These are phyloP conservation scores for Hypoxylon sp. DNA, from an alignment of 2,329 filamentous ascomycete genomes.

Conservation along the genomic window DNA sequence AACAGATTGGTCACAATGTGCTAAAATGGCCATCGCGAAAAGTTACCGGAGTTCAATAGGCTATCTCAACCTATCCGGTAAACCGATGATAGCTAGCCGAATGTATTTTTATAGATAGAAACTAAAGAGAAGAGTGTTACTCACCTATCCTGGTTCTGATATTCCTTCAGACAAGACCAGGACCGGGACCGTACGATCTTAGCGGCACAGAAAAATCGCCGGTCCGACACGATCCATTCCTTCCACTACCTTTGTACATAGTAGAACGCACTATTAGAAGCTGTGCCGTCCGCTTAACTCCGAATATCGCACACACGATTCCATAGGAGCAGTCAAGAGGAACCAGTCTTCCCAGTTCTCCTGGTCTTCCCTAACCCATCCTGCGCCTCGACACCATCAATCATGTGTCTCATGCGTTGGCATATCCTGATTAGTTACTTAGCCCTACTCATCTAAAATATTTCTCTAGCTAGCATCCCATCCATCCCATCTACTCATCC, in stretches of 20 bases:
- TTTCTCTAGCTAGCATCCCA: not conserved
- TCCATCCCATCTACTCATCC: not conserved
- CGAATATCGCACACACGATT: not conserved
- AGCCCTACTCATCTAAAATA: slow-evolving; percentile 19
- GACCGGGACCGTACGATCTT: not conserved
- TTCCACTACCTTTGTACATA: not conserved
- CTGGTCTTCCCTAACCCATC: slow-evolving; percentile 1
- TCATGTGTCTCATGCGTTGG: slow-evolving; percentile 36
- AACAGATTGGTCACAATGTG: slow-evolving; percentile 18
- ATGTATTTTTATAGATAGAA: slow-evolving; percentile 1
- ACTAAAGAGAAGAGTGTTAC: not conserved
- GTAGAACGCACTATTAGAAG: not conserved
- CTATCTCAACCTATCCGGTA: slow-evolving; percentile 13
- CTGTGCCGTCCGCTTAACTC: not conserved
- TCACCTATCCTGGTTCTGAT: not conserved
- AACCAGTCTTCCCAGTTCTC: not conserved
- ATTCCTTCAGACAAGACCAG: not conserved
- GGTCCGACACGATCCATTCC: slow-evolving; percentile 12
- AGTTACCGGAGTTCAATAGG: not conserved
- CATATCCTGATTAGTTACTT: slow-evolving; percentile 31
- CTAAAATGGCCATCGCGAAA: not conserved
- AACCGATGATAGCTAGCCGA: slow-evolving; percentile 7
- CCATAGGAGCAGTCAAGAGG: too few species aligned
- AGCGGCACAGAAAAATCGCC: slow-evolving; percentile 21
- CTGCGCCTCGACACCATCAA: not conserved